Evolutionary conservation across 1,284 basidiomycete species (phyloP), one percentile per base, ranked within the genome.

Genomic region (Trichosporon inkin): DNA sequence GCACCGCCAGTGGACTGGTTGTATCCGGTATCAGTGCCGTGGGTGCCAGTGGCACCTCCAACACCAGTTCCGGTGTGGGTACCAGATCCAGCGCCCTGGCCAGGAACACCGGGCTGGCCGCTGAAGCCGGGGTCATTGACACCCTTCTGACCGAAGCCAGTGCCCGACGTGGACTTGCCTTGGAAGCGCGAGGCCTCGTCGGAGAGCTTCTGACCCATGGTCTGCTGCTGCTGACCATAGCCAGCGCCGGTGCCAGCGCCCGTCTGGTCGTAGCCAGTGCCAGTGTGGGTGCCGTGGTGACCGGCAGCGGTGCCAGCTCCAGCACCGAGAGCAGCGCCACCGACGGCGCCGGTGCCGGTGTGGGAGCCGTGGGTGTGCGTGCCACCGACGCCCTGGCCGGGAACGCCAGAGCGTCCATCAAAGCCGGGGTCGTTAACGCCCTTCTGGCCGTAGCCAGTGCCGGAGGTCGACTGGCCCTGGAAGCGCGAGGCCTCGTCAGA

Each of bases 381-480:
- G 22, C 41, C 41, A 3, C 20, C 14, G 6, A 28, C 22, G 7
- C 41, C 41, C 44, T 47, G 22, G 22, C 44, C 44, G 7, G 44
- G 44, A 22, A 32, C 24, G 24, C 44, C 44, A 8, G 24, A 16
- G 44, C 44, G 44, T 2, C 44, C 44, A 5, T 47, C 44, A 14
- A 47, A 47, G 13, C 44, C 44, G 10, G 44, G 44, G 44, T 47
- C 44, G 16, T 47, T 47, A 2, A 47, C 44, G n/a, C 44, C 44
- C 44, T 47, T 47, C 24, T 47, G 44, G 22, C 44, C 44, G 24
- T 28, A n/a, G 44, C 44, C 44, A 13, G 44, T 47, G 44, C 44
- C 44, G 8, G 44, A 20, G 10, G 24, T 20, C 14, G 44, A 47
- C 5, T 17, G 7, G 6, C 44, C 44, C 22, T 47, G 17, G 24